Base-by-base conservation (phyloP, 345 rosid species). In the Salix brachista region DNA sequence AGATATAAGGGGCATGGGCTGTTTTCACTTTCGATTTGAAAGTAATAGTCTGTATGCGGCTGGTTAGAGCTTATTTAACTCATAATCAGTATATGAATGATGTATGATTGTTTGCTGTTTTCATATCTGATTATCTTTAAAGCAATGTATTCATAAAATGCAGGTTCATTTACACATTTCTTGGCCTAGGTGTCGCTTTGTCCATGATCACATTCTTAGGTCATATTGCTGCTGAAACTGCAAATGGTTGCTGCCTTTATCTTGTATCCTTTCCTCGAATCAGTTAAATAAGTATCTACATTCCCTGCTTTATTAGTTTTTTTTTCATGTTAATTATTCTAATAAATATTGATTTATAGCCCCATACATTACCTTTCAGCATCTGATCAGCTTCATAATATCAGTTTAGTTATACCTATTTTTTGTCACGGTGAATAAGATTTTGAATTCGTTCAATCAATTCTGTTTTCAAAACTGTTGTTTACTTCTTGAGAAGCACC, bases 181-280 rank as follows among this genome's bases (percentile, higher is more conserved):
- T 96, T 80, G 90, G 91, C 66, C 85, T 87, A 46, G 97, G 98
- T 19, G 79, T 88, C 26, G 36, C 80, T 82, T 81, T 96, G 69
- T 90, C 96, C 82, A 77, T 89, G 69, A 84, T 93, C 81, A 87
- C 97, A 78, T 89, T 94, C 81, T 80, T 84, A 14, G 98, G 98
- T 19, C 99, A 96, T 81, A 82, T 91, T 80, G 96, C 94, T 78
- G 95, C 97, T 54, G 94, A 88, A 79, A 96, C 97, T 75, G 90
- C 86, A 25, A 89, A 90, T 77, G 91, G 94, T 68, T 92, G 92
- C 80, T 96, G 96, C 87, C 94, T 96, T 82, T 96, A 86, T 86
- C 73, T 90, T 70, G 97, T 96, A 93, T 82, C 80, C 86, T 84
- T 81, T 64, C 67, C 30, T 68, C 60, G 3, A 34, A 41, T 74